phyloP scores from a whole-genome alignment of 2,329 filamentous ascomycete genomes.

The Podosphaera xanthii region DNA sequence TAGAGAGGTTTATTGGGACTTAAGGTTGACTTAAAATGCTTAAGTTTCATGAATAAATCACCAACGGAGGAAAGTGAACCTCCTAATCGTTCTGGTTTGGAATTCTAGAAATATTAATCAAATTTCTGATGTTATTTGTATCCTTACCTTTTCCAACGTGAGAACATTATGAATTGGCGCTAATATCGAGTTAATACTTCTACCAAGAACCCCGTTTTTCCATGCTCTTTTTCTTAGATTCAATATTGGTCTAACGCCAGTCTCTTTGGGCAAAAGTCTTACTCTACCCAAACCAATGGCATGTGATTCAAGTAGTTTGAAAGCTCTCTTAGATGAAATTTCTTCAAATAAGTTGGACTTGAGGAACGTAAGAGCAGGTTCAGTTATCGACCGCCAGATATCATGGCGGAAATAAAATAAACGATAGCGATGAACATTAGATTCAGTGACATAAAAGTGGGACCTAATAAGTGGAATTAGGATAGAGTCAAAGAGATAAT shows the following conservation, averaged over 20 bases:
- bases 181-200: conserved; percentile 48
- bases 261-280: conserved; percentile 60
- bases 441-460: conserved; percentile 91
- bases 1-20: conserved; percentile 29
- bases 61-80: conserved; percentile 60
- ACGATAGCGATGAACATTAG: conserved; percentile 52
- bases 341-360: conserved; percentile 61
- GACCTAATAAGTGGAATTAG: conserved; percentile 66
- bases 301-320: conserved; percentile 34
- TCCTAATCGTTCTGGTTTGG: conserved; percentile 40
- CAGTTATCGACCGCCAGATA: conserved; percentile 56
- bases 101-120: conserved; percentile 16
- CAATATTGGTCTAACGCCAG: conserved; percentile 60
- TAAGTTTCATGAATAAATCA: conserved; percentile 56
- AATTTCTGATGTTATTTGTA: not conserved
- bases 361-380: conserved; percentile 45
- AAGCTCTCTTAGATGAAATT: conserved; percentile 33
- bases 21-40: conserved; percentile 37
- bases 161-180: conserved; percentile 55
- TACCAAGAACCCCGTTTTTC: conserved; percentile 28
- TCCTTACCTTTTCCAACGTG: conserved; percentile 48
- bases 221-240: conserved; percentile 51
- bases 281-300: conserved; percentile 56
- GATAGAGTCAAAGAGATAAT: conserved; percentile 82
- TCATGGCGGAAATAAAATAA: conserved; percentile 93